phyloP scores from a whole-genome alignment of 2,329 filamentous ascomycete species.

The Trichocomaceae sp. region DNA sequence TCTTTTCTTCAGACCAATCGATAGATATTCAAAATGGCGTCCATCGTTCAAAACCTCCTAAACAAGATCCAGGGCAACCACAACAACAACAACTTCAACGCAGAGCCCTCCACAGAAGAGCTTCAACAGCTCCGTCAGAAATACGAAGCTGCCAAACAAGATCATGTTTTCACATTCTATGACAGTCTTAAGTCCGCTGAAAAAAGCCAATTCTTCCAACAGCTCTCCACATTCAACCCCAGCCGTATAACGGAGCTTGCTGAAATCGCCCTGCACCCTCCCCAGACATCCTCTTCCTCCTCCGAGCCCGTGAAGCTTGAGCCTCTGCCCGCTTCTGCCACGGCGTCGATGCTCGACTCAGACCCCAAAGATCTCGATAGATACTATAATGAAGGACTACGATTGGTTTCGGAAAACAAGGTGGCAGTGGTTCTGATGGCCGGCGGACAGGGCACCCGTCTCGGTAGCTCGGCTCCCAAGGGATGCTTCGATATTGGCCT shows the following conservation, averaged over 20 bases:
- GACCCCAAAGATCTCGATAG: slow-evolving; percentile 66
- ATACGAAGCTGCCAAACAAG: slow-evolving; percentile 68
- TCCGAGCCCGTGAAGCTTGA: slow-evolving; percentile 58
- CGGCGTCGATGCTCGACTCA: slow-evolving; percentile 87
- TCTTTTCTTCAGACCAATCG: background rate
- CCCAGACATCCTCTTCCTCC: slow-evolving; percentile 48
- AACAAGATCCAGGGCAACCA: slow-evolving; percentile 39
- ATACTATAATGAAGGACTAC: slow-evolving; percentile 71
- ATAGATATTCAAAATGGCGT: slow-evolving; percentile 25
- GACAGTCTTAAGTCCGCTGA: slow-evolving; percentile 68
- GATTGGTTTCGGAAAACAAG: slow-evolving; percentile 60
- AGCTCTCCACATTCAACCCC: slow-evolving; percentile 76
- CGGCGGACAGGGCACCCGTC: slow-evolving; percentile 87
- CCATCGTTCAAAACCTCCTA: slow-evolving; percentile 42
- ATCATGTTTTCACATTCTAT: slow-evolving; percentile 81
- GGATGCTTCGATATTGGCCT: slow-evolving; percentile 96
- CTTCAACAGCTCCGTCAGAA: slow-evolving; percentile 62
- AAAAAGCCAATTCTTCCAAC: slow-evolving; percentile 71
- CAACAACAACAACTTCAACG: slow-evolving; percentile 29
- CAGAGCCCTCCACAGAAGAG: slow-evolving; percentile 56
- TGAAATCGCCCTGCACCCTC: slow-evolving; percentile 71
- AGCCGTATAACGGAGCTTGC: slow-evolving; percentile 81
- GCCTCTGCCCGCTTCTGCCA: slow-evolving; percentile 78
- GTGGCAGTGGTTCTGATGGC: slow-evolving; percentile 91
- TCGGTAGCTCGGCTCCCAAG: slow-evolving; percentile 93